Percentiles rank a stretch among this genome's conserved stretches.
These are phyloP conservation scores for Neurospora sp. DNA, from an alignment of 495 filamentous ascomycete species.

Conservation along the genomic window DNA sequence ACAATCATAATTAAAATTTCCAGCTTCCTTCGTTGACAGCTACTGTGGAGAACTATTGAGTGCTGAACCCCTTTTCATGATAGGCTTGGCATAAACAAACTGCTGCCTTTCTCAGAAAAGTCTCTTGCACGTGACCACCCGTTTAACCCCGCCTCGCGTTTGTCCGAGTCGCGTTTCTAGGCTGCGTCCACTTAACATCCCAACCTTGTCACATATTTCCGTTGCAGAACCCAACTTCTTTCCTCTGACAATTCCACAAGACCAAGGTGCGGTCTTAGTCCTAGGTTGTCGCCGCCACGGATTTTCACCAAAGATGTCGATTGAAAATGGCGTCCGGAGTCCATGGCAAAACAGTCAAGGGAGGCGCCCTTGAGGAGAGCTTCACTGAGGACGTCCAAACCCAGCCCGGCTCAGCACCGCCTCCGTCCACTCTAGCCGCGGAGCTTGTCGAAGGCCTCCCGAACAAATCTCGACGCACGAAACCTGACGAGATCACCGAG, in stretches of 20 bases:
- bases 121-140: background rate
- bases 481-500: conserved; percentile 33
- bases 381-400: background rate
- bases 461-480: conserved; percentile 25
- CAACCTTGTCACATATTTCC: background rate
- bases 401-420: conserved; percentile 21
- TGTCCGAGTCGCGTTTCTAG: background rate
- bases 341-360: conserved; percentile 9
- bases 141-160: background rate
- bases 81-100: background rate
- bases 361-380: background rate
- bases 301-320: conserved; percentile 9
- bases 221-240: background rate
- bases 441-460: conserved; percentile 52
- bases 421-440: conserved; percentile 60
- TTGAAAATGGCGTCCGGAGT: conserved; percentile 13
- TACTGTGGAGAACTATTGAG: background rate
- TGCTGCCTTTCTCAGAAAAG: background rate
- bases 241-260: background rate
- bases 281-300: background rate
- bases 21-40: background rate
- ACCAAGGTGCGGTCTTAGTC: background rate
- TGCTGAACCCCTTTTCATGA: background rate
- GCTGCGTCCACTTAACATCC: background rate
- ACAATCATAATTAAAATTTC: background rate